These are phyloP conservation scores for Quercus agrifolia DNA, from an alignment of 306 rosid species.

Conservation along the genomic window DNA sequence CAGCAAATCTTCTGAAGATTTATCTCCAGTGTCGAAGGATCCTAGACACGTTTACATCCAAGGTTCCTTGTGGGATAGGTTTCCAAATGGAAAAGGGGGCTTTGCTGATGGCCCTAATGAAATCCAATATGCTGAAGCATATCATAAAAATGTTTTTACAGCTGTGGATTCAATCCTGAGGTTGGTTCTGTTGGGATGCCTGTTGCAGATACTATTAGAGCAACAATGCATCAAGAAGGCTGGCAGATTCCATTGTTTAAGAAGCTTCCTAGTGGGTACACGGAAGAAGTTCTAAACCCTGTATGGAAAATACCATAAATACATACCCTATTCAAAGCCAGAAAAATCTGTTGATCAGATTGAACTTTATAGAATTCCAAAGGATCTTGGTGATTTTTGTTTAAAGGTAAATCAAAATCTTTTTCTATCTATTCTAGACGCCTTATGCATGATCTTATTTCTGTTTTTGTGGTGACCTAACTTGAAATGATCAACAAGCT, in stretches of 20 bases:
- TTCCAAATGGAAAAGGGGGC: constrained; percentile 83
- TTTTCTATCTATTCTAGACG: constrained; percentile 14
- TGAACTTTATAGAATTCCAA: constrained; percentile 65
- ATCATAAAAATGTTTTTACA: constrained; percentile 56
- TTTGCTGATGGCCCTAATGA: constrained; percentile 89
- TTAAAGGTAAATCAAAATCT: constrained; percentile 50
- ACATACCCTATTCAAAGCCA: constrained; percentile 90
- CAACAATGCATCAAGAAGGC: constrained; percentile 74
- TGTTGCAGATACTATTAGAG: constrained; percentile 88
- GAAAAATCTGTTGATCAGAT: constrained; percentile 68
- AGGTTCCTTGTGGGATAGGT: constrained; percentile 95
- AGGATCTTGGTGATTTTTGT: constrained; percentile 90
- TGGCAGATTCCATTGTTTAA: too few relatives aligned
- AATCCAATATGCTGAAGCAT: constrained; percentile 85
- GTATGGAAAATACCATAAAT: constrained; percentile 88
- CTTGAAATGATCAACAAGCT: constrained; percentile 49
- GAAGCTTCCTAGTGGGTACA: too few relatives aligned
- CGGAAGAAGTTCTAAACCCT: constrained; percentile 72
- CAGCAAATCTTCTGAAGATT: too few relatives aligned
- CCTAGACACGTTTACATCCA: constrained; percentile 73
- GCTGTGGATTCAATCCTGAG: constrained; percentile 92
- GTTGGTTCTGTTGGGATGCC: constrained; percentile 92
- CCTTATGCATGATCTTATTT: neutral
- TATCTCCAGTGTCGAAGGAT: constrained; percentile 24
- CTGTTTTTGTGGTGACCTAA: constrained; percentile 20